phyloP scores from a whole-genome alignment of 78 protist species.

The Dictyostelium firmibasis region DNA sequence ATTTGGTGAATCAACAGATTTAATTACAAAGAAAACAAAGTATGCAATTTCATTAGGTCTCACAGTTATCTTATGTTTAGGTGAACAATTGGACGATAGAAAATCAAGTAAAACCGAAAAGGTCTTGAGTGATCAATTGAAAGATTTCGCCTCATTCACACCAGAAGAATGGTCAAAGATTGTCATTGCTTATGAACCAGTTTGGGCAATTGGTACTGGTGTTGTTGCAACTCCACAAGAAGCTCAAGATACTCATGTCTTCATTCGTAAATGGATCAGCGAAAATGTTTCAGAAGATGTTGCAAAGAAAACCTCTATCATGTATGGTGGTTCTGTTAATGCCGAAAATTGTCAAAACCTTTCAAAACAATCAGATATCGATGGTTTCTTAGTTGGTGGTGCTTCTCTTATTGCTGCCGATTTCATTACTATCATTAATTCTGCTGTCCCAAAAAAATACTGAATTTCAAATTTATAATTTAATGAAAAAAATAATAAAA shows the following conservation, averaged over 20 bases:
- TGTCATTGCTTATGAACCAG: slow-evolving; percentile 98
- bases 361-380: slow-evolving; percentile 91
- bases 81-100: slow-evolving; percentile 96
- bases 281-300: slow-evolving; percentile 75
- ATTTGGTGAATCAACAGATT: slow-evolving; percentile 91
- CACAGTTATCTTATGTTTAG: slow-evolving; percentile 95
- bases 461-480: background rate
- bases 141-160: slow-evolving; percentile 25
- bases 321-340: slow-evolving; percentile 98
- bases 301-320: slow-evolving; percentile 88
- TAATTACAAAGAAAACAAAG: slow-evolving; percentile 86
- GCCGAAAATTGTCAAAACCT: slow-evolving; percentile 90
- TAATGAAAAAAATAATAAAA: background rate
- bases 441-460: slow-evolving; percentile 44
- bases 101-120: slow-evolving; percentile 88
- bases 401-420: slow-evolving; percentile 94
- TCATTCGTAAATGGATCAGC: slow-evolving; percentile 87
- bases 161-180: slow-evolving; percentile 85
- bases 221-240: slow-evolving; percentile 96
- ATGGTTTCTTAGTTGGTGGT: slow-evolving; percentile 99
- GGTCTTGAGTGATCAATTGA: slow-evolving; percentile 85
- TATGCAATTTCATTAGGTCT: slow-evolving; percentile 90
- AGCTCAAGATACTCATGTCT: slow-evolving; percentile 90
- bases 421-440: slow-evolving; percentile 90
- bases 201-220: slow-evolving; percentile 99